Evolutionary conservation across 306 rosid species (phyloP), one percentile per base, ranked within the genome.

Genomic region (Quillaja saponaria): DNA sequence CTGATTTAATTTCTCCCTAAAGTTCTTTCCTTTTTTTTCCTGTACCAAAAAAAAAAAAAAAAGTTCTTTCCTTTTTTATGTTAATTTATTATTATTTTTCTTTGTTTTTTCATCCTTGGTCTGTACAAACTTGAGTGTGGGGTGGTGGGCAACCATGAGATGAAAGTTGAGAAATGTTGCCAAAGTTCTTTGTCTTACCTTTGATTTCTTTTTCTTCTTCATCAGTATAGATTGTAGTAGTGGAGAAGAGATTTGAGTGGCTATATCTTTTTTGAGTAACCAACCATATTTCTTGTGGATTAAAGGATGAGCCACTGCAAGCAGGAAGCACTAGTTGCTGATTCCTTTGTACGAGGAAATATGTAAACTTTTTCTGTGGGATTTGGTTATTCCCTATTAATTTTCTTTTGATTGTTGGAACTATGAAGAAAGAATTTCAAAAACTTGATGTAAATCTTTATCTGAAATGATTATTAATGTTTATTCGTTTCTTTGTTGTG

Each of bases 111-210:
- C 72, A 63, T 66, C 72, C 41, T 71, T 66, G 61, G 64, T 71
- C 77, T 71, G 66, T 50, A 81, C 74, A 71, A 64, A 77, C 82
- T 76, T 76, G 76, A 78, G 63, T 67, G 73, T 68, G 69, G 70
- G 65, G 42, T 69, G 2, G 75, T 55, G 74, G 85, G 75, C 78
- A 74, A 66, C 76, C 76, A 55, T 70, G 38, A 49, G 67, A 61
- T 65, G 45, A 45, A 78, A 76, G 53, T 56, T 77, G 49, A 74
- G 66, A 64, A 66, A 69, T 63, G 61, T 66, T 34, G 48, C 68
- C 71, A 48, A 59, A 64, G 71, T 61, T 76, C 28, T 55, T 66
- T 45, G 42, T 63, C 75, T 47, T 56, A 46, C 75, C 51, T 59
- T 58, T 63, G 60, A 59, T 66, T 20, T 54, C 25, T 69, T 50